Base-by-base conservation (phyloP, 345 rosid genomes). In the Ricinus communis region DNA sequence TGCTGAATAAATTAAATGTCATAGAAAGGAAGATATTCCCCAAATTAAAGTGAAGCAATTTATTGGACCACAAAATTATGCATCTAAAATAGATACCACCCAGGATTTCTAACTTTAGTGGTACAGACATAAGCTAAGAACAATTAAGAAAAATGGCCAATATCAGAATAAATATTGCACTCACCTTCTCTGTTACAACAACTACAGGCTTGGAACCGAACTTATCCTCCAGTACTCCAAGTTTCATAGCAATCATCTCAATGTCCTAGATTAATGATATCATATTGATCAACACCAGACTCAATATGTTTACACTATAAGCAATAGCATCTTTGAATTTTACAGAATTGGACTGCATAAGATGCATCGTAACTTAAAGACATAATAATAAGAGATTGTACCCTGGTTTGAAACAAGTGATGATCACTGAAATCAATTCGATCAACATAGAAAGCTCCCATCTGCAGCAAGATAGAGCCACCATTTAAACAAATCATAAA, bases 381-480 rank as follows among this genome's bases (percentile, higher is more conserved):
- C 18, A 16, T 11, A 24, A 41, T 33, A 53, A 56, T 10, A 51
- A 43, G 21, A 56, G 9, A 47, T 19, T 22, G 50, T 85, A 93
- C 96, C 88, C 58, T 66, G 3, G 43, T 74, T 72, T 76, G 70
- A 76, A 93, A 87, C 36, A 49, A 18, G 75, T 93, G 86, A 77
- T 90, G 98, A 59, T 93, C 96, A 58, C 83, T 83, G 79, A 88
- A 93, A 71, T 90, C 96, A 74, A 93, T 71, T 69, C 84, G 82
- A 69, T 81, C 88, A 33, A 87, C 85, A 57, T 65, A 80, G 49
- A n/a, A 52, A 40, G 90, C 85, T 78, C 91, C 93, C 33, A 80
- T 73, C 98, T 93, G 93, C 85, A 77, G 62, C 75, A 63, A 69
- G 55, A 74, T 62, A 38, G 33, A 58, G 10, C 50, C 13, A n/a